These are phyloP conservation scores for Begonia peltatifolia DNA, from an alignment of 306 rosid species.

Conservation along the genomic window DNA sequence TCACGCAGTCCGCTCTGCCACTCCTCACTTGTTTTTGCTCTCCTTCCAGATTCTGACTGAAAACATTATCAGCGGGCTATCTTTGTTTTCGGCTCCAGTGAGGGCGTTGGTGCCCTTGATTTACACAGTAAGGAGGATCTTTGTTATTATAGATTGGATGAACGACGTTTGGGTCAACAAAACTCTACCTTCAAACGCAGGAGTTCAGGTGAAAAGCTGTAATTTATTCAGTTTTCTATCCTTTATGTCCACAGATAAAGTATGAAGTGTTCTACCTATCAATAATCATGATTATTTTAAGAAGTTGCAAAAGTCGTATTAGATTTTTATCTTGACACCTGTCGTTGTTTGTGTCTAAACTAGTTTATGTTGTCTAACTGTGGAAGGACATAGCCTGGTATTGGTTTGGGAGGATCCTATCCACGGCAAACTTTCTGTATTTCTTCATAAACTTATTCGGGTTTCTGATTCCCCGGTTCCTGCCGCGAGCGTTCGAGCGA, in stretches of 20 bases:
- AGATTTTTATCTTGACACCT: too few relatives aligned
- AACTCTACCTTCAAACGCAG: conserved; percentile 50
- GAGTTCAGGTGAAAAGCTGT: conserved; percentile 23
- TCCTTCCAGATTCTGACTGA: conserved; percentile 71
- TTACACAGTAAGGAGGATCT: conserved; percentile 56
- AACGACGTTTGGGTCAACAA: conserved; percentile 59
- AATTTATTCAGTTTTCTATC: too few relatives aligned
- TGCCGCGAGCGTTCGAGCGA: conserved; percentile 69
- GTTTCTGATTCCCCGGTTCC: conserved; percentile 63
- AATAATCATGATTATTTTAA: too few relatives aligned
- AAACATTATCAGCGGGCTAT: conserved; percentile 52
- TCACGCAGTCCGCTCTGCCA: conserved; percentile 64
- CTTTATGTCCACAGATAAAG: too few relatives aligned
- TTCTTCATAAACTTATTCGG: conserved; percentile 49
- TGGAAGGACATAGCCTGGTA: conserved; percentile 53
- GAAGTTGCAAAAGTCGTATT: too few relatives aligned
- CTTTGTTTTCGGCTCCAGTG: conserved; percentile 68
- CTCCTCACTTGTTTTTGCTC: conserved; percentile 63
- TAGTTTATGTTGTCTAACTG: neutral
- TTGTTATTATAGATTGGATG: conserved; percentile 63
- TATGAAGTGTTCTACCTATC: too few relatives aligned
- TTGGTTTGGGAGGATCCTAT: conserved; percentile 66
- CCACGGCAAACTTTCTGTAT: conserved; percentile 37
- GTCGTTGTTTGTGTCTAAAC: too few relatives aligned
- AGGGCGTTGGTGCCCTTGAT: conserved; percentile 69